Evolutionary conservation across 495 filamentous ascomycete genomes (phyloP).

Genomic region (Darksidea phi): DNA sequence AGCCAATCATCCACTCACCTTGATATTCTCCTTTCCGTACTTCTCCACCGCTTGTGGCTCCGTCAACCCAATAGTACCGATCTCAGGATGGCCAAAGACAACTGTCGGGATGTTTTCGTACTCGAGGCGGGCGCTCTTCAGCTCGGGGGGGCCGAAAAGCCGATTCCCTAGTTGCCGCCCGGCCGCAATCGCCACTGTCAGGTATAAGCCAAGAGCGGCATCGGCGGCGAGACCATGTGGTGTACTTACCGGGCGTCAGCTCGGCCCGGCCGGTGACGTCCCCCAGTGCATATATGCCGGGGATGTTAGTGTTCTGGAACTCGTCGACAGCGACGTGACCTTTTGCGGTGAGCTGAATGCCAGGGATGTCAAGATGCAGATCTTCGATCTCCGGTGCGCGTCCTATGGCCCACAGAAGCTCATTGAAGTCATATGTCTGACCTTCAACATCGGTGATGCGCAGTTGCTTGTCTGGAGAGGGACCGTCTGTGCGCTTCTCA

Average conservation of each 20-base stretch:
- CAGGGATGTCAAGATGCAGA: conserved; percentile 15
- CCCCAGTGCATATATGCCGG: conserved; percentile 59
- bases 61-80: conserved; percentile 58
- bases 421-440: conserved; percentile 24
- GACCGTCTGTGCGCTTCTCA: conserved; percentile 18
- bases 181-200: conserved; percentile 57
- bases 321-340: conserved; percentile 57
- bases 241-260: conserved; percentile 50
- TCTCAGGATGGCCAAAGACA: conserved; percentile 61
- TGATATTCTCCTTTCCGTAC: conserved; percentile 58
- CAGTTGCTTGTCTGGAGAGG: conserved; percentile 26
- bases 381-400: conserved; percentile 21
- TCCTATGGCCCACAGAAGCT: conserved; percentile 34
- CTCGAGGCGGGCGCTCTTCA: conserved; percentile 51
- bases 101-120: conserved; percentile 62
- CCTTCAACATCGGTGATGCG: conserved; percentile 24
- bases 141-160: conserved; percentile 54
- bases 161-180: conserved; percentile 59
- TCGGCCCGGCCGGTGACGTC: conserved; percentile 61
- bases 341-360: conserved; percentile 24
- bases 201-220: neutral
- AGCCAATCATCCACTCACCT: conserved; percentile 35
- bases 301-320: conserved; percentile 58
- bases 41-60: conserved; percentile 55
- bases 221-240: neutral